A percentile compares a stretch with the other conserved stretches of the same genome.
phyloP scores from a whole-genome alignment of 345 rosid genomes.

The Rhodomyrtus tomentosa region DNA sequence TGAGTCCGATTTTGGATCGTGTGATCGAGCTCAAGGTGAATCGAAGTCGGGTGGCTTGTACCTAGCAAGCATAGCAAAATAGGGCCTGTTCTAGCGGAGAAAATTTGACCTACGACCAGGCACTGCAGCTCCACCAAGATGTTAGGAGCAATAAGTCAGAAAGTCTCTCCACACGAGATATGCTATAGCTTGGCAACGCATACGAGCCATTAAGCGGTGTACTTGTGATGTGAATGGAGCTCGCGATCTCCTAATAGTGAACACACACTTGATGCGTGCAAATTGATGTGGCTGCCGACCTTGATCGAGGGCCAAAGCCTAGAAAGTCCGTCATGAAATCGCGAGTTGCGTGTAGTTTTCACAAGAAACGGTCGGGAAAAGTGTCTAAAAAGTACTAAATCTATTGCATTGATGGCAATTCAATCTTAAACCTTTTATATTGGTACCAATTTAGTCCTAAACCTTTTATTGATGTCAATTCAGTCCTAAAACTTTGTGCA shows the following conservation, averaged over 20 bases:
- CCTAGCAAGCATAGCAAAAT: neutral
- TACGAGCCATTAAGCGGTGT: neutral
- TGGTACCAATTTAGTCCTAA: no score
- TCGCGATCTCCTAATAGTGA: neutral
- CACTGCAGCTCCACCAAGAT: neutral
- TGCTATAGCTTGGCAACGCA: rapidly evolving
- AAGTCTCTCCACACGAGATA: neutral
- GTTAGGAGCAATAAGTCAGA: rapidly evolving
- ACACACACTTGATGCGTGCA: neutral
- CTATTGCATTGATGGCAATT: no score
- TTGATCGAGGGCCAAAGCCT: neutral
- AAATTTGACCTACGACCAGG: no score
- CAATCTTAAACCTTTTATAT: no score
- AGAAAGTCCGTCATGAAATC: neutral
- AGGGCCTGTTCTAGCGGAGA: neutral
- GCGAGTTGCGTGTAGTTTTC: neutral
- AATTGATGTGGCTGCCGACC: neutral
- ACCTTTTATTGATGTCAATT: no score
- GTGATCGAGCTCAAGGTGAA: neutral
- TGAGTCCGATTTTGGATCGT: neutral
- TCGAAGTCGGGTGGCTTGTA: neutral
- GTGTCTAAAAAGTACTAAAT: no score
- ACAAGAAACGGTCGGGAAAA: neutral
- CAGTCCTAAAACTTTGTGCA: no score
- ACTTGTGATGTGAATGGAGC: rapidly evolving